phyloP scores from a whole-genome alignment of 2,329 filamentous ascomycete genomes.

The Annulohypoxylon truncatum region DNA sequence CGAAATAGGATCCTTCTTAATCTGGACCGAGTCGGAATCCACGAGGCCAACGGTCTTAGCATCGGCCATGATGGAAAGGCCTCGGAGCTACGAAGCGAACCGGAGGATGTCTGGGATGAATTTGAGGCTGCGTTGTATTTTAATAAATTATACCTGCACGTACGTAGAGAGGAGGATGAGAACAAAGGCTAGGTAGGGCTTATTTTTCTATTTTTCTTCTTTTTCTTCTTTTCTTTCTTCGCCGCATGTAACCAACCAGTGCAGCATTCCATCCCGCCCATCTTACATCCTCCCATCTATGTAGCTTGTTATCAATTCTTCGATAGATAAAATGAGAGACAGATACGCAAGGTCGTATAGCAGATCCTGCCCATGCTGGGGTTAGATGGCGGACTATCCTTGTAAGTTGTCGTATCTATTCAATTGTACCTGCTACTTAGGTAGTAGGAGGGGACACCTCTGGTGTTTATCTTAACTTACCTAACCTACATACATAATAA shows the following conservation, averaged over 20 bases:
- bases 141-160: background rate
- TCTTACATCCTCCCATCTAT: conserved; percentile 1
- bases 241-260: conserved; percentile 21
- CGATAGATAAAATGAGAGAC: conserved; percentile 8
- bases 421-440: background rate
- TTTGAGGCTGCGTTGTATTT: background rate
- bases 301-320: conserved; percentile 23
- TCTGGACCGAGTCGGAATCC: conserved; percentile 28
- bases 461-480: background rate
- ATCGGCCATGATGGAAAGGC: conserved; percentile 12
- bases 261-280: background rate
- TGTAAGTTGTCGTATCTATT: conserved; percentile 1
- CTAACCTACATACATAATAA: conserved; percentile 3
- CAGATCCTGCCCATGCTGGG: conserved; percentile 24
- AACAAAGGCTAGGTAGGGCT: conserved; percentile 7
- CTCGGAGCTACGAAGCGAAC: background rate
- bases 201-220: background rate
- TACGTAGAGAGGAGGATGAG: background rate
- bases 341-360: conserved; percentile 17
- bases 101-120: conserved; percentile 2
- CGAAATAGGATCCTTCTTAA: conserved; percentile 35
- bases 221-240: background rate
- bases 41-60: conserved; percentile 12
- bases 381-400: conserved; percentile 7
- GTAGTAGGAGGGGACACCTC: background rate